These are phyloP conservation scores for Blepharisma stoltei DNA, from an alignment of 73 alveolate species.

Conservation along the genomic window DNA sequence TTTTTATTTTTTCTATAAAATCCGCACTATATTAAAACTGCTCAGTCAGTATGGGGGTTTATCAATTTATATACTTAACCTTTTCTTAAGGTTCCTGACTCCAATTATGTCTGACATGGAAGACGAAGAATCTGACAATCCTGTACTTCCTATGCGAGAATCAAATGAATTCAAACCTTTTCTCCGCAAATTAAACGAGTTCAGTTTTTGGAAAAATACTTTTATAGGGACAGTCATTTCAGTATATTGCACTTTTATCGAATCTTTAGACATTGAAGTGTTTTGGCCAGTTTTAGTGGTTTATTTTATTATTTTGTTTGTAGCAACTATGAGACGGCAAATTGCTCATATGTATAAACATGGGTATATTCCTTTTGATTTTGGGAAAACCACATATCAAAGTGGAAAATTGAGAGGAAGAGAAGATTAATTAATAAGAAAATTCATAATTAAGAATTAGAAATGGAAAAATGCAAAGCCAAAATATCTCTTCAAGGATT, in stretches of 20 bases:
- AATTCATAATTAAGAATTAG: too few relatives aligned
- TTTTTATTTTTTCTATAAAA: too few relatives aligned
- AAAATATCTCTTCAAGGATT: too few relatives aligned
- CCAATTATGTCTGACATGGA: slow-evolving; percentile 29
- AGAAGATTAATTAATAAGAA: too few relatives aligned
- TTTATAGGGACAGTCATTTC: slow-evolving; percentile 30
- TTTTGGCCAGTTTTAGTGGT: slow-evolving; percentile 46
- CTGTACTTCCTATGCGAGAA: slow-evolving; percentile 44
- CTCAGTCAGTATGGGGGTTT: too few relatives aligned
- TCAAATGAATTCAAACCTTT: slow-evolving; percentile 42
- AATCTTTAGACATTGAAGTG: slow-evolving; percentile 44
- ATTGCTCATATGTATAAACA: slow-evolving; percentile 32
- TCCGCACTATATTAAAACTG: too few relatives aligned
- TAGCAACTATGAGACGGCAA: slow-evolving; percentile 24
- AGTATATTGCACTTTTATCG: slow-evolving; percentile 35
- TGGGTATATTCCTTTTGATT: slow-evolving; percentile 27
- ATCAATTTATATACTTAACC: slow-evolving; percentile 6
- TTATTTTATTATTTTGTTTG: slow-evolving; percentile 33
- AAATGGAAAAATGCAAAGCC: too few relatives aligned
- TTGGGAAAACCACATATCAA: slow-evolving; percentile 10
- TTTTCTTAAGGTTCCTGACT: slow-evolving; percentile 8
- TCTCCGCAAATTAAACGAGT: slow-evolving; percentile 41
- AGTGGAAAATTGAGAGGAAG: too few relatives aligned
- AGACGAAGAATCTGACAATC: slow-evolving; percentile 30
- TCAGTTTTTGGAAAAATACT: slow-evolving; percentile 35